Percentiles rank a stretch among this genome's conserved stretches.
These are phyloP conservation scores for Cystobasidium slooffiae DNA, from an alignment of 1,284 basidiomycete species.

Conservation along the genomic window DNA sequence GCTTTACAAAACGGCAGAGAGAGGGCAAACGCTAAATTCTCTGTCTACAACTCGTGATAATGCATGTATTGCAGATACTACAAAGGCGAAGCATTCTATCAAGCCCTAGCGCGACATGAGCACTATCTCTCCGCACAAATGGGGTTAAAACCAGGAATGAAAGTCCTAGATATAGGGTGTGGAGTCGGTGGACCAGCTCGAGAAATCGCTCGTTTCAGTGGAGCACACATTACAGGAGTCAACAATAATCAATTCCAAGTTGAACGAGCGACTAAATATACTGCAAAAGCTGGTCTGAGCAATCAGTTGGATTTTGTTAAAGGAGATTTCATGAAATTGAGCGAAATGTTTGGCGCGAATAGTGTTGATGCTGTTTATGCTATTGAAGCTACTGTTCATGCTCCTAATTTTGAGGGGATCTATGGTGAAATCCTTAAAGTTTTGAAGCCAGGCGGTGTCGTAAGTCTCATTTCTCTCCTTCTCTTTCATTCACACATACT, in stretches of 20 bases:
- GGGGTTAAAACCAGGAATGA: slow-evolving; percentile 82
- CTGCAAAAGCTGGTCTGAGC: slow-evolving; percentile 75
- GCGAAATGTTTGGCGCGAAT: slow-evolving; percentile 89
- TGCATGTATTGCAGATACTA: slow-evolving; percentile 62
- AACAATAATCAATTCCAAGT: slow-evolving; percentile 99
- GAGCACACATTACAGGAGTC: slow-evolving; percentile 81
- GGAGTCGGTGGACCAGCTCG: slow-evolving; percentile 96
- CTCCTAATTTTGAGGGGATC: slow-evolving; percentile 92
- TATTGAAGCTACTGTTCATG: slow-evolving; percentile 97
- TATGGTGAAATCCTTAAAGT: slow-evolving; percentile 93
- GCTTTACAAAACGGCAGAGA: background rate
- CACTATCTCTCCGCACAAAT: slow-evolving; percentile 93
- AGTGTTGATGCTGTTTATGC: slow-evolving; percentile 87
- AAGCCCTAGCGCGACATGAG: slow-evolving; percentile 88
- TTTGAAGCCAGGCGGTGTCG: slow-evolving; percentile 93
- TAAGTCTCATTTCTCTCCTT: slow-evolving; percentile 60
- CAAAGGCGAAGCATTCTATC: slow-evolving; percentile 86
- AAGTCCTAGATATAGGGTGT: slow-evolving; percentile 96
- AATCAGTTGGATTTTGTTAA: slow-evolving; percentile 79
- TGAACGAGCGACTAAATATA: slow-evolving; percentile 80
- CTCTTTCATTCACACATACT: background rate
- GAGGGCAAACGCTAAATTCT: no score
- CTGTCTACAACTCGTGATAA: no score
- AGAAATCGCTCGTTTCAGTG: slow-evolving; percentile 90
- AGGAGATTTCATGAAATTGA: slow-evolving; percentile 94